phyloP scores from a whole-genome alignment of 1,284 basidiomycete genomes.

The Cutaneotrichosporon mucoides region DNA sequence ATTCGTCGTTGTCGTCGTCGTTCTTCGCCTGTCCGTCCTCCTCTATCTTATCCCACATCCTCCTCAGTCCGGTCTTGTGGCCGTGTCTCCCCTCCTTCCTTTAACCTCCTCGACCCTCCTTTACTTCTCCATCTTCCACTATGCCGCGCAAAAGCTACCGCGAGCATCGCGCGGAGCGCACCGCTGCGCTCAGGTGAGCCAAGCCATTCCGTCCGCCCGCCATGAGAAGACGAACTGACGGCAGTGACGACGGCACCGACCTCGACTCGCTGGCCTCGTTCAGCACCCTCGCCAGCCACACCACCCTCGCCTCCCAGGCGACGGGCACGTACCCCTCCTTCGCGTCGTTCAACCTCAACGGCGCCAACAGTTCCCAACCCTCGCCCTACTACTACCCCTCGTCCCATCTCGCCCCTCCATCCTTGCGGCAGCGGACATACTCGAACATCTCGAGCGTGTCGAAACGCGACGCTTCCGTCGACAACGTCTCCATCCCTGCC shows the following conservation, averaged over 20 bases:
- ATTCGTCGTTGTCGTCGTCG: too few relatives aligned
- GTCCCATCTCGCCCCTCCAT: background rate
- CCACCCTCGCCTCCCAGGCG: slow-evolving; percentile 7
- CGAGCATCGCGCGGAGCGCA: slow-evolving; percentile 18
- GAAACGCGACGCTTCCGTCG: background rate
- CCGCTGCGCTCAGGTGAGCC: slow-evolving; percentile 13
- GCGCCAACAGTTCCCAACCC: background rate
- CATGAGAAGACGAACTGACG: background rate
- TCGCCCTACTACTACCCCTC: background rate
- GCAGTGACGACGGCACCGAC: slow-evolving; percentile 11
- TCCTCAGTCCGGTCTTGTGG: too few relatives aligned
- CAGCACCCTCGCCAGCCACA: slow-evolving; percentile 15
- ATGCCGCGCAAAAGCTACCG: slow-evolving; percentile 20
- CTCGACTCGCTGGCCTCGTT: slow-evolving; percentile 17
- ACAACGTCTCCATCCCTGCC: background rate
- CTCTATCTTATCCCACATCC: too few relatives aligned
- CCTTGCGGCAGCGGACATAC: slow-evolving; percentile 1
- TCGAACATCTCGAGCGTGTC: background rate
- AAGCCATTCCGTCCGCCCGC: background rate
- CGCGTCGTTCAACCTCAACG: background rate
- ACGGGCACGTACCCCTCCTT: background rate
- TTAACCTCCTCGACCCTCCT: background rate
- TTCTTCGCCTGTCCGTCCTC: too few relatives aligned
- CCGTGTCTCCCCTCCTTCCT: too few relatives aligned
- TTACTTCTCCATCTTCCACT: background rate